phyloP scores from a whole-genome alignment of 164 flowering plant genomes.

The Pachysandra terminalis region DNA sequence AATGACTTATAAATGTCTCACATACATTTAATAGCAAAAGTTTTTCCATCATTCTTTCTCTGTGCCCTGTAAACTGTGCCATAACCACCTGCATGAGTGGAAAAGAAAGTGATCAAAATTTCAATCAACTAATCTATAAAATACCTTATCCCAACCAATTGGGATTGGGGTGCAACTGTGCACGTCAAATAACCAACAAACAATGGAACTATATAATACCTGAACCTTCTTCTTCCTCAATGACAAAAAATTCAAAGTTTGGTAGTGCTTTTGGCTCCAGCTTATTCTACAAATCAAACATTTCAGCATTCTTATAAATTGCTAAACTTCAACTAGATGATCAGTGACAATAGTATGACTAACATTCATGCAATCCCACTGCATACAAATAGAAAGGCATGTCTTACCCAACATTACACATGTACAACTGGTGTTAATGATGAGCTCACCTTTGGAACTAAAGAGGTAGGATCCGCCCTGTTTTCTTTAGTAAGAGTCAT shows the following conservation, averaged over 20 bases:
- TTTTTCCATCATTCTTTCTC: conserved; percentile 37
- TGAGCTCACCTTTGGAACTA: conserved; percentile 28
- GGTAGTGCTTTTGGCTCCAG: conserved; percentile 37
- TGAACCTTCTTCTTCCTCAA: conserved; percentile 81
- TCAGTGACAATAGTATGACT: neutral
- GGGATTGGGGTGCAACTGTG: neutral
- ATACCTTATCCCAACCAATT: too few species aligned
- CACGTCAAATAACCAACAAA: conserved; percentile 7
- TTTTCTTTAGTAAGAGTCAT: conserved; percentile 20
- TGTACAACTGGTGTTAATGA: too few species aligned
- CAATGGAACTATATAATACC: conserved; percentile 23
- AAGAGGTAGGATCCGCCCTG: conserved; percentile 8
- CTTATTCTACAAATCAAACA: conserved; percentile 35
- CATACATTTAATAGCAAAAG: conserved; percentile 45
- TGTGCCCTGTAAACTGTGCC: conserved; percentile 49
- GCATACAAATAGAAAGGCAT: too few species aligned
- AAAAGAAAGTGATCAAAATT: neutral
- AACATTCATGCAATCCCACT: too few species aligned
- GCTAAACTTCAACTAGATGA: neutral
- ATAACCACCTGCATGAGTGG: conserved; percentile 41
- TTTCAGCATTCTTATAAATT: conserved; percentile 8
- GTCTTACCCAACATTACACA: too few species aligned
- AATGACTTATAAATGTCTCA: neutral
- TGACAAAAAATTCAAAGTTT: conserved; percentile 46
- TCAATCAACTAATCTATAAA: too few species aligned